Evolutionary conservation across 495 filamentous ascomycete species (phyloP), one percentile per base, ranked within the genome.

Genomic region (Stereocaulon alpinum): DNA sequence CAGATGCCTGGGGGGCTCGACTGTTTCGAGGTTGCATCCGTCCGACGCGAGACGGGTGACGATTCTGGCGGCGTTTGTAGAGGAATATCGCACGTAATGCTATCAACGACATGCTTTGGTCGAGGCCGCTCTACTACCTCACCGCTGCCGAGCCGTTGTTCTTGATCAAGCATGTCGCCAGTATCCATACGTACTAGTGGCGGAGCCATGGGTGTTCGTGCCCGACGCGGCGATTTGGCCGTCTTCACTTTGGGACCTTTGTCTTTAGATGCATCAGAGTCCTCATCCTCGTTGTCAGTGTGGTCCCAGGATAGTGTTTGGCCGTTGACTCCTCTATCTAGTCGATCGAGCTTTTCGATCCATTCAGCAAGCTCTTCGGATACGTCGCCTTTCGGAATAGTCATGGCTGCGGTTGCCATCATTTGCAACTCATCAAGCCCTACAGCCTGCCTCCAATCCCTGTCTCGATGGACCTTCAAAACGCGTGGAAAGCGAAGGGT

Each of bases 401-500:
- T 71, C 34, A 72, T 66, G 11, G 82, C 77, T 34, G 70, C 67
- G 24, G 74, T 66, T 12, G 85, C 84, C 49, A 82, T 64, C 34
- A 71, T 63, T 60, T 83, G 80, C 34, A 88, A 63, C 58, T 85
- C 82, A 2, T 71, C 60, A 47, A 83, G 80, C 22, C 76, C 75
- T 20, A 77, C 69, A 6, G 80, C 69, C 54, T 86, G 83, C 41
- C 75, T 72, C 66, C 77, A 81, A 0, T 72, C 71, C 32, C 83
- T 71, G 55, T 87, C 83, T 51, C 68, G 73, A 55, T 85, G 82
- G 6, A 87, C 68, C 63, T 86, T 87, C 51, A 75, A 64, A 15
- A 85, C 74, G 5, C 85, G 77, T 0, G 85, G 82, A 63, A 85
- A 86, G 4, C 85, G 80, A 61, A 86, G 81, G 18, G 79, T 76